Evolutionary conservation across 176 grass and related monocot genomes (phyloP).

Genomic region (Avena eriantha): DNA sequence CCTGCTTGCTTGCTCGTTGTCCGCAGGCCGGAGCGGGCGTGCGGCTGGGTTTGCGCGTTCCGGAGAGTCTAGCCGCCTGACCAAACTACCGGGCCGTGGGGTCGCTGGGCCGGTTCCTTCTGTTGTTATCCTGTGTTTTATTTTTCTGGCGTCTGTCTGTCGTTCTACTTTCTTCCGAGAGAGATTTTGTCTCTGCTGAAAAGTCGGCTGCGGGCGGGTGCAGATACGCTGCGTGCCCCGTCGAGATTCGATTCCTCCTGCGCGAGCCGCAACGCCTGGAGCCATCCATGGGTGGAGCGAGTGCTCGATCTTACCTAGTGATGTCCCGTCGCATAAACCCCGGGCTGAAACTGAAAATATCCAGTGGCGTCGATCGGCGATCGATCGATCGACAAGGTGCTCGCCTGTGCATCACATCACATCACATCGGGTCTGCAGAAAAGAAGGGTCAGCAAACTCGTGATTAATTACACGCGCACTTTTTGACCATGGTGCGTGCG

Average conservation of each 20-base stretch:
- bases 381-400: constrained; percentile 15
- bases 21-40: neutral
- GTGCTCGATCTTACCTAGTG: constrained; percentile 21
- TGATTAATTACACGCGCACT: neutral
- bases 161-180: neutral
- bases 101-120: neutral
- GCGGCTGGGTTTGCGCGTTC: neutral
- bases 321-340: constrained; percentile 43
- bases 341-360: neutral
- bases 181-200: neutral
- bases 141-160: neutral
- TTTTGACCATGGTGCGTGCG: neutral
- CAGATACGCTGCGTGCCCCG: neutral
- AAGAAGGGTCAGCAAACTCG: constrained; percentile 10
- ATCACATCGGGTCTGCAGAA: neutral
- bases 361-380: neutral
- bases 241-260: neutral
- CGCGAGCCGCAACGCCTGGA: neutral
- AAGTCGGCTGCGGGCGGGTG: neutral
- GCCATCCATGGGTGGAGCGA: neutral
- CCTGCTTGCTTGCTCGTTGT: neutral
- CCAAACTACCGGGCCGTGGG: neutral
- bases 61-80: neutral
- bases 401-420: constrained; percentile 21
- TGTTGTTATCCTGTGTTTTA: neutral